Conservation (phyloP, 805 yeast species). For the Yarrowia sp. region DNA sequence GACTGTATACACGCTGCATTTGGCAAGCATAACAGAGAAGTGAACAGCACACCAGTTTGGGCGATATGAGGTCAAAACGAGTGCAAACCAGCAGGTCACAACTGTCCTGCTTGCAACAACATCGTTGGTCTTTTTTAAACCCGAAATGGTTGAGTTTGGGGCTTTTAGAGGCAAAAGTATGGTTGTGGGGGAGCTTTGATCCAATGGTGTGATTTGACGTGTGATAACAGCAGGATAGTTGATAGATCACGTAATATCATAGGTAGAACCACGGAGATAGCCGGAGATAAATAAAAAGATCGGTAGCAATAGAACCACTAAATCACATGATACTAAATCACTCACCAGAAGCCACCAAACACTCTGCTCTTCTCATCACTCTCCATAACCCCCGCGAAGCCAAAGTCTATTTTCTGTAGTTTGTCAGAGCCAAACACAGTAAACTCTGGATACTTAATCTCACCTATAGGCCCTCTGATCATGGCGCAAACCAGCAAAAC, state of each 20-base stretch:
- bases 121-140: too few relatives aligned
- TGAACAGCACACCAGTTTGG: not conserved
- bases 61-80: too few relatives aligned
- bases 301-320: too few relatives aligned
- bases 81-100: too few relatives aligned
- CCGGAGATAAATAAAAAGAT: not conserved
- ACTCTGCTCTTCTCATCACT: not conserved
- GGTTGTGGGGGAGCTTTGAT: not conserved
- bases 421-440: constrained; percentile 30
- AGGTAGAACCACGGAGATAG: not conserved
- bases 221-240: not conserved
- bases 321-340: too few relatives aligned
- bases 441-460: constrained; percentile 33
- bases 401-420: constrained; percentile 10
- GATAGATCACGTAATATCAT: not conserved
- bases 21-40: constrained; percentile 9
- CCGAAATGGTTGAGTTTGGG: not conserved
- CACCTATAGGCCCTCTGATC: constrained; percentile 23
- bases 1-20: constrained; percentile 15
- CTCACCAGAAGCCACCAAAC: too few relatives aligned
- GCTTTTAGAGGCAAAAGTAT: not conserved
- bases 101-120: too few relatives aligned
- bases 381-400: not conserved
- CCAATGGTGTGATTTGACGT: constrained; percentile 20
- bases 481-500: constrained; percentile 23